Conservation (phyloP, 169 alveolate genomes). For the Cyclospora cayetanensis region DNA sequence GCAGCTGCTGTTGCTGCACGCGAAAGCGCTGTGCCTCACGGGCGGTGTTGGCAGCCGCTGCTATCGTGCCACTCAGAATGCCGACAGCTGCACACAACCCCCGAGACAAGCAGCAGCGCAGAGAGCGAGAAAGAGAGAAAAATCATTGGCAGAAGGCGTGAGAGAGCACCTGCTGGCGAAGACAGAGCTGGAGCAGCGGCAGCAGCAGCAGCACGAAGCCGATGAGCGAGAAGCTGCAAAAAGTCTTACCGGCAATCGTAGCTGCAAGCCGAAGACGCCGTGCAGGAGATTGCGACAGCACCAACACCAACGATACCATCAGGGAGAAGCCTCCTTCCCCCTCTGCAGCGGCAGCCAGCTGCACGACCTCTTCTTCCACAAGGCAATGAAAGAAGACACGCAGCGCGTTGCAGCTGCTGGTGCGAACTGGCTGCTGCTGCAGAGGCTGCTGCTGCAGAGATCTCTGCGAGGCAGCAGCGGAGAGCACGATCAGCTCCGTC, state of each 20-base stretch:
- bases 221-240: too few species aligned
- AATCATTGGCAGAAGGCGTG: background rate
- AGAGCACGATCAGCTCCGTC: background rate
- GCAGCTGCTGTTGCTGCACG: background rate
- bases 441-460: background rate
- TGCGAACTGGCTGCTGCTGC: constrained; percentile 25
- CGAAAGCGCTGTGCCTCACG: too few species aligned
- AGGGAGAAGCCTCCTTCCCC: background rate
- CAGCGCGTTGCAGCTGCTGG: background rate
- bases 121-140: too few species aligned
- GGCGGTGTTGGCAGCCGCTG: background rate
- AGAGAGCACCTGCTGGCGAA: background rate
- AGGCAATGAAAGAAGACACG: background rate
- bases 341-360: background rate
- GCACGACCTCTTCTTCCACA: background rate
- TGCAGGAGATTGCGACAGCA: background rate
- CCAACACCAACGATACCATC: constrained; percentile 5
- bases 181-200: background rate
- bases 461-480: background rate
- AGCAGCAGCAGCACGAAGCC: constrained; percentile 5
- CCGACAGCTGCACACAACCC: background rate
- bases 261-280: constrained; percentile 28
- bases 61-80: background rate
- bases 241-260: background rate
- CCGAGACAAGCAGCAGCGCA: background rate